Percentiles rank a stretch among this genome's conserved stretches.
phyloP scores from a whole-genome alignment of 345 rosid genomes.

The Eucalyptus fibrosa region DNA sequence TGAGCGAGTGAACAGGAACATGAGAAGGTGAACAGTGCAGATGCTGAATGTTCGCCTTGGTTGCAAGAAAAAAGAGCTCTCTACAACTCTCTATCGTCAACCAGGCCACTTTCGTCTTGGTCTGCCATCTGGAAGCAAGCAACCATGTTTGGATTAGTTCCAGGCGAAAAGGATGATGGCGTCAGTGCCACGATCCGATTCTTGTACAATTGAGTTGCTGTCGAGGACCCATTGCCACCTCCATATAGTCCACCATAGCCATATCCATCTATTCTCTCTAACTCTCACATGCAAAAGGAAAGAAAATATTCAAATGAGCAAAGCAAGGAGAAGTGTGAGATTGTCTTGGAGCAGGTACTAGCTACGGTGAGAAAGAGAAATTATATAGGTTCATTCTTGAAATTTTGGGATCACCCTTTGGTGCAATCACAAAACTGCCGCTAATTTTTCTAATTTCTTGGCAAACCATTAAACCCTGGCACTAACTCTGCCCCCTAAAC shows the following conservation, averaged over 20 bases:
- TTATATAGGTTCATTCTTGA: not conserved
- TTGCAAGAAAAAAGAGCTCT: constrained; percentile 65
- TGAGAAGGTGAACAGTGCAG: constrained; percentile 70
- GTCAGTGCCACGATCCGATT: constrained; percentile 52
- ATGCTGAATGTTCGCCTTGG: constrained; percentile 39
- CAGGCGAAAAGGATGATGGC: constrained; percentile 71
- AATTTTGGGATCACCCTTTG: not conserved
- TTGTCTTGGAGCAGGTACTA: not conserved
- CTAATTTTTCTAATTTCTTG: not conserved
- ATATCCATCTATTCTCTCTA: not conserved
- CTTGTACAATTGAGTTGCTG: constrained; percentile 4
- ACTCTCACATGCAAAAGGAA: not conserved
- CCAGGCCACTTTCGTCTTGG: constrained; percentile 68
- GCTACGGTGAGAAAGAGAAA: not conserved
- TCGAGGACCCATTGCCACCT: not conserved
- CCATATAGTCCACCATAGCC: not conserved
- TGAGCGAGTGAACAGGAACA: constrained; percentile 67
- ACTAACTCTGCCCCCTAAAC: not conserved
- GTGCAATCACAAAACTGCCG: not conserved
- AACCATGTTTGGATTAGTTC: constrained; percentile 60
- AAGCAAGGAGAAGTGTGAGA: not conserved
- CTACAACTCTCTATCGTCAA: constrained; percentile 82
- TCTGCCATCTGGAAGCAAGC: constrained; percentile 75
- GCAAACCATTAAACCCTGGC: not conserved
- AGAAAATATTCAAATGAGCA: not conserved